Conservation (phyloP, 208 protist species). For the Crithidia expoeki region DNA sequence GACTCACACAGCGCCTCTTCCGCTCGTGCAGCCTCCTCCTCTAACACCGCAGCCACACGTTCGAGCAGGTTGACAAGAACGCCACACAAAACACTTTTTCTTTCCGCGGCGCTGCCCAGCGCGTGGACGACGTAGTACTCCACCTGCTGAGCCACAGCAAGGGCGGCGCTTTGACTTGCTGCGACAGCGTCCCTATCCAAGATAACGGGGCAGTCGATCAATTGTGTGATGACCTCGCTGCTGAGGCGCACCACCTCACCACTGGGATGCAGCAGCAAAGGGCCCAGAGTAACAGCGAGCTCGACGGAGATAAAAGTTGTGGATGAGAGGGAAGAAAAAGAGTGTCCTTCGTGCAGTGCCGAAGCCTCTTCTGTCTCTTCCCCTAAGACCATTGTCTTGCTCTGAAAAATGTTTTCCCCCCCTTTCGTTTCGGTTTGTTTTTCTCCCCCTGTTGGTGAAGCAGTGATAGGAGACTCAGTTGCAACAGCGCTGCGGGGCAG, state of each 20-base stretch:
- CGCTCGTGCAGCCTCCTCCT: constrained; percentile 3
- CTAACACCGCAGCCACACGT: background rate
- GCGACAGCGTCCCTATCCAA: constrained; percentile 3
- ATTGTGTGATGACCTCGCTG: constrained; percentile 31
- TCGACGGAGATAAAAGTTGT: too few relatives aligned
- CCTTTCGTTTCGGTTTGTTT: too few relatives aligned
- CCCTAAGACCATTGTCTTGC: too few relatives aligned
- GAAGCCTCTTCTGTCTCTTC: too few relatives aligned
- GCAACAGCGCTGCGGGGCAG: too few relatives aligned
- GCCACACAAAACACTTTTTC: constrained; percentile 18
- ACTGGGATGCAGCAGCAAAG: constrained; percentile 46
- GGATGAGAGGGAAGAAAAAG: too few relatives aligned
- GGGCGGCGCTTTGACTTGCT: background rate
- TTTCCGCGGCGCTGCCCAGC: background rate
- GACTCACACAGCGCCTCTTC: background rate
- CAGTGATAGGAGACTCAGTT: too few relatives aligned
- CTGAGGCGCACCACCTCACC: constrained; percentile 36
- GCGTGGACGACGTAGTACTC: constrained; percentile 56
- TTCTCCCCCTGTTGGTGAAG: too few relatives aligned
- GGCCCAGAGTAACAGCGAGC: constrained; percentile 22
- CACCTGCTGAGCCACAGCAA: constrained; percentile 23
- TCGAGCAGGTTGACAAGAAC: constrained; percentile 35
- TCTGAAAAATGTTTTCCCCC: too few relatives aligned
- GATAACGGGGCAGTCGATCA: constrained; percentile 2
- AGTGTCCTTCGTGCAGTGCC: too few relatives aligned